Evolutionary conservation across 768 basidiomycete genomes (phyloP), one percentile per base, ranked within the genome.

Genomic region (Pulveroboletus sp.): DNA sequence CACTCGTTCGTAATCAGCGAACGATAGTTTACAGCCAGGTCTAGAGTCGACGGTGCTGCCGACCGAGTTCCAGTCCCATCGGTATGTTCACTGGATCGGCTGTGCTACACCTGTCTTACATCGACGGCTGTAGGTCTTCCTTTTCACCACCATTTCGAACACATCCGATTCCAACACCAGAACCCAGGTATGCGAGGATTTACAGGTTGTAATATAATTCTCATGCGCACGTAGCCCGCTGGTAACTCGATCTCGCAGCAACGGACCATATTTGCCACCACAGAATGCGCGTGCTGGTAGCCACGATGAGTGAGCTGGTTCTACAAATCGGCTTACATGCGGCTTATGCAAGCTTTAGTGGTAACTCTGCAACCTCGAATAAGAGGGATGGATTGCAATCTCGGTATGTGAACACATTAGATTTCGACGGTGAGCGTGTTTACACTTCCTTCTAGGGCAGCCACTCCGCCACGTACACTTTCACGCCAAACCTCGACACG

Each of bases 111-210:
- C 24, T 39, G 17, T 33, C 46, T 56, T 27, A 51, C 30, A 9
- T 26, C 36, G 14, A 42, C 32, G 24, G 43, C 14, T 26, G 30
- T 45, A 66, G 65, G 39, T 52, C 51, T 6, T 40, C 52, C 21
- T 57, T 63, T 27, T 49, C 61, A 14, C 52, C 53, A 31, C 46
- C 56, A 10, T 48, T 58, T 43, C 65, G 60, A 39, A 30, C 51
- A 21, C 50, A 55, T 42, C 44, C 52, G 2, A 66, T 68, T n/a
- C 56, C 67, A 30, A 68, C 68, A 7, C 66, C 66, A 21, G 66
- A 68, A n/a, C 38, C 68, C 8, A 68, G 66, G 66, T 69, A 47
- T 43, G 56, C 27, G 12, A 15, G 35, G 11, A 17, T 12, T 9
- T 17, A 17, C 15, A 6, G 26, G 33, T 18, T 26, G 15, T 24